Conservation (phyloP, 352 stramenopile genomes). For the Peronospora farinosa region DNA sequence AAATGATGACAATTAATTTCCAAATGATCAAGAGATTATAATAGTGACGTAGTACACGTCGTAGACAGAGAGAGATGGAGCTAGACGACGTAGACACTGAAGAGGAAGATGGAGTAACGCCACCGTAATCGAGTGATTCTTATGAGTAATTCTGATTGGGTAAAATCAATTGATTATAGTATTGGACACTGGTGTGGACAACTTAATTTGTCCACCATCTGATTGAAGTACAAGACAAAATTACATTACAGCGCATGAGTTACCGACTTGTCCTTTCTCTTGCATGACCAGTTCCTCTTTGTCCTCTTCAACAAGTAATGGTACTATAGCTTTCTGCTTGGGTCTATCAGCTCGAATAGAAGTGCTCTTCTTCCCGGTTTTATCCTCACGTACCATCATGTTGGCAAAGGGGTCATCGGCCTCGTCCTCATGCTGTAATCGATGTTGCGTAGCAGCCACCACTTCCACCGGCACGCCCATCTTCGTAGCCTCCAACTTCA, state of each 20-base stretch:
- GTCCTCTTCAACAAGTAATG: conserved; percentile 7
- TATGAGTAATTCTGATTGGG: conserved; percentile 16
- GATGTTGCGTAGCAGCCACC: conserved; percentile 40
- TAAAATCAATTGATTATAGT: conserved; percentile 19
- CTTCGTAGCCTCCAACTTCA: conserved; percentile 65
- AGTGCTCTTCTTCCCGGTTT: too few species aligned
- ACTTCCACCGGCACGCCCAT: conserved; percentile 59
- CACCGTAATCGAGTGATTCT: conserved; percentile 24
- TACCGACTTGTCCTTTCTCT: background rate
- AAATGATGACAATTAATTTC: background rate
- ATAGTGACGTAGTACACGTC: background rate
- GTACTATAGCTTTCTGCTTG: conserved; percentile 2
- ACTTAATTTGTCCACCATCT: conserved; percentile 7
- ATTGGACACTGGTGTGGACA: conserved; percentile 7
- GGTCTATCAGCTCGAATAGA: background rate
- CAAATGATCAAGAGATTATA: background rate
- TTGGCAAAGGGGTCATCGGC: conserved; percentile 27
- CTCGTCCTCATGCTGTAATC: conserved; percentile 32
- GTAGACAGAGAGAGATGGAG: conserved; percentile 3
- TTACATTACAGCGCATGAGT: conserved; percentile 29
- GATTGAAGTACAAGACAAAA: conserved; percentile 7
- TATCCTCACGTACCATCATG: conserved; percentile 12
- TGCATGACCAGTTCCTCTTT: background rate
- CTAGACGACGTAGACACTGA: background rate
- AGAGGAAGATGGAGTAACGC: conserved; percentile 15